Percentiles rank a stretch among this genome's conserved stretches.
These are phyloP conservation scores for Metschnikowia lunata DNA, from an alignment of 805 yeast species.

Conservation along the genomic window DNA sequence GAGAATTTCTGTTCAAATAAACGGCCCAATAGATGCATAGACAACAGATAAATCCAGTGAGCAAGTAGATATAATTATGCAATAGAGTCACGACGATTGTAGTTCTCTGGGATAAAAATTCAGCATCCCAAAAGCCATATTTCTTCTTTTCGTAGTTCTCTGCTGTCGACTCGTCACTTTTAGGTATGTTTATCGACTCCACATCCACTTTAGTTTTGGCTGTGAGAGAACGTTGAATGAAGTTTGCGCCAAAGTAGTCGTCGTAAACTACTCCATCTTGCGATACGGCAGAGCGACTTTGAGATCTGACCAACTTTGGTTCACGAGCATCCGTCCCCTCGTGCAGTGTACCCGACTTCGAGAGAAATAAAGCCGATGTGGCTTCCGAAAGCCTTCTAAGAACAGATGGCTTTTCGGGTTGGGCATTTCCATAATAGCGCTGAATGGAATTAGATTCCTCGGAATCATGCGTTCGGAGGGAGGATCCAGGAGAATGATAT, in stretches of 20 bases:
- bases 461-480: not conserved
- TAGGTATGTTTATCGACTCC: not conserved
- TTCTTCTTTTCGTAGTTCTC: constrained; percentile 12
- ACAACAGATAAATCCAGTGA: constrained; percentile 22
- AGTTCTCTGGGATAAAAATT: constrained; percentile 22
- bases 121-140: constrained; percentile 28
- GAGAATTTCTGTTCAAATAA: constrained; percentile 20
- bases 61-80: constrained; percentile 21
- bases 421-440: constrained; percentile 5
- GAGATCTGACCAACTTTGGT: too few species aligned
- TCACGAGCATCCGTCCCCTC: too few species aligned
- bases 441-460: constrained; percentile 11
- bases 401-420: constrained; percentile 4
- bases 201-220: not conserved
- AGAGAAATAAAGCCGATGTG: constrained; percentile 10
- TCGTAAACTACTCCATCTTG: constrained; percentile 5
- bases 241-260: constrained; percentile 5
- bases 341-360: not conserved
- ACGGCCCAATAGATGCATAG: constrained; percentile 34
- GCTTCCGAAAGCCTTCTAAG: constrained; percentile 18
- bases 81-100: constrained; percentile 20
- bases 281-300: too few species aligned
- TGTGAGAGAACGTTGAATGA: constrained; percentile 4
- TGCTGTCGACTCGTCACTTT: not conserved
- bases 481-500: not conserved